These are phyloP conservation scores for Colletotrichum brevisporum DNA, from an alignment of 2,329 filamentous ascomycete species.

Conservation along the genomic window DNA sequence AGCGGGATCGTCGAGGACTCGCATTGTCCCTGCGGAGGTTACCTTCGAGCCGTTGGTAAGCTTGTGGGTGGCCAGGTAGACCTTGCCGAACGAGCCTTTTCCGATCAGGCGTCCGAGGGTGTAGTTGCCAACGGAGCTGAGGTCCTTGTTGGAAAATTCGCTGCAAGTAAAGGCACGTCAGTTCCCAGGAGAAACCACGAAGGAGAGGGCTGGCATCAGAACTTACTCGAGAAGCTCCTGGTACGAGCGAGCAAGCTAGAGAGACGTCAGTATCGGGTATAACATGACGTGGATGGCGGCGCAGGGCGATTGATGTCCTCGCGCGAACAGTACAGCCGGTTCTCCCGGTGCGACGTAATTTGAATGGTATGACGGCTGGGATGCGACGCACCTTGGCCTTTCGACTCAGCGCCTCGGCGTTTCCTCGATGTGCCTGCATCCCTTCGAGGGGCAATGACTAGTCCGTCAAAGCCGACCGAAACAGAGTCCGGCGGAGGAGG, in stretches of 20 bases:
- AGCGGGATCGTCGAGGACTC: slow-evolving; percentile 4
- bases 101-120: slow-evolving; percentile 91
- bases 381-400: slow-evolving; percentile 69
- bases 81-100: slow-evolving; percentile 98
- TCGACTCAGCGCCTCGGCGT: slow-evolving; percentile 71
- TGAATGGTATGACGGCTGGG: neutral
- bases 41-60: slow-evolving; percentile 99
- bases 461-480: slow-evolving; percentile 36
- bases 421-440: slow-evolving; percentile 69
- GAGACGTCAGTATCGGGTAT: neutral
- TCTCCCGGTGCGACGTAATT: neutral
- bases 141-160: slow-evolving; percentile 93
- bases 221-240: slow-evolving; percentile 94
- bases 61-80: slow-evolving; percentile 96
- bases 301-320: slow-evolving; percentile 10
- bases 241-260: slow-evolving; percentile 94
- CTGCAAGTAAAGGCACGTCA: slow-evolving; percentile 60
- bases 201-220: neutral
- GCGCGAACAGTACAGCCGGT: neutral
- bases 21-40: slow-evolving; percentile 11
- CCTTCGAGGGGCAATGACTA: slow-evolving; percentile 49
- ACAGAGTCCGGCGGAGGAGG: slow-evolving; percentile 22
- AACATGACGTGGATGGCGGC: neutral
- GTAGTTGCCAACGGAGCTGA: slow-evolving; percentile 96
- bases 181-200: neutral